Evolutionary conservation across 345 rosid genomes (phyloP), one percentile per base, ranked within the genome.

Genomic region (Populus nigra): DNA sequence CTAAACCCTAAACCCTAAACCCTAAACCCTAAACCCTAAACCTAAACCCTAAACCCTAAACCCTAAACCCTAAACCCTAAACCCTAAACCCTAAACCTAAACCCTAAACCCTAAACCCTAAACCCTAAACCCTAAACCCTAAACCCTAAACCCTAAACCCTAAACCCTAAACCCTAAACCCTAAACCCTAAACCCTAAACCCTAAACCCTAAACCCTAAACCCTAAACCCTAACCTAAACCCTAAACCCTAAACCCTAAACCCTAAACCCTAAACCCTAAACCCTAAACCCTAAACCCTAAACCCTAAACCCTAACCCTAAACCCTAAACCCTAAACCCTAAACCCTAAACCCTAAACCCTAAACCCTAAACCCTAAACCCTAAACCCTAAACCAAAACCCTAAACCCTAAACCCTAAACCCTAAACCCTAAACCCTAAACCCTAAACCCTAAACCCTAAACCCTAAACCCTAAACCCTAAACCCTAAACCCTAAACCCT

Each of bases 201-300:
- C 84, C 78, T 47, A 45, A 72, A 76, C n/a, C 53, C 73, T n/a
- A n/a, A n/a, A n/a, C n/a, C n/a, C n/a, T n/a, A n/a, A n/a, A n/a
- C n/a, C n/a, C n/a, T n/a, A n/a, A n/a, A n/a, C n/a, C n/a, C 84
- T 38, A 36, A 77, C 77, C 81, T 41, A 50, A 72, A 53, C 50
- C 41, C 75, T 65, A 50, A 72, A 50, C 29, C 75, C 75, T 45
- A 49, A 50, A 72, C 62, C 65, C 75, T 53, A 49, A 50, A 49
- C 62, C 75, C 38, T 53, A 43, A 27, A 50, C 7, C 65, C 65
- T 5, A 16, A 50, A 72, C n/a, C 65, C 43, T 25, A 16, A 72
- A 72, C n/a, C 75, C 57, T 22, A 49, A 45, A 43, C 57, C 62
- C 8, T n/a, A 43, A 47, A 43, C 74, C 61, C 18, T 43, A 71